Base-by-base conservation (phyloP, 768 basidiomycete species). In the Hygrophorus russula region DNA sequence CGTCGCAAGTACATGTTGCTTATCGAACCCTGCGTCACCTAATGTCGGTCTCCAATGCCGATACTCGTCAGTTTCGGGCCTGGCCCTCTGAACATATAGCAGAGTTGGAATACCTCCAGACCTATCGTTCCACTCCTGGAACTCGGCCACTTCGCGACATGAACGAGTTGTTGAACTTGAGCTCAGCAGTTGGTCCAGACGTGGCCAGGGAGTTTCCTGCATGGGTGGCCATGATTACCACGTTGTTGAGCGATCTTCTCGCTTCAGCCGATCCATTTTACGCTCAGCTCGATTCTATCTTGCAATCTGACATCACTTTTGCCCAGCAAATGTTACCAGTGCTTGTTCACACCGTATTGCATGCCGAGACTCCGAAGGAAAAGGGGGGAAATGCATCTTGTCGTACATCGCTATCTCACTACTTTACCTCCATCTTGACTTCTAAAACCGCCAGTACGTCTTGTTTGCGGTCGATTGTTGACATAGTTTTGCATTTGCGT, bases 401-500 rank as follows among this genome's bases (percentile, higher is more conserved):
- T 55, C 59, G 57, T 51, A 53, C 39, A 29, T 36, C 54, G 15
- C 51, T 74, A 42, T 88, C 62, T 58, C 67, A 45, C 1, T 85
- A 83, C 54, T 79, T 91, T 61, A 61, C 68, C 0, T 54, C 56
- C 2, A 56, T 88, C 6, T 68, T 92, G 2, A 49, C 56, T 2
- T 61, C 65, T 4, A 54, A 61, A 1, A 39, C 44, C 2, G 58
- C 72, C 1, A 61, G 65, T 41, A 53, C 66, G 2, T 55, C 62
- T 5, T 76, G 73, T 45, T 57, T 80, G 39, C 59, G 68, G 62
- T 69, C 73, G 11, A 70, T 97, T 42, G 76, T 97, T 41, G 78
- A 82, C 39, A 70, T 80, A 34, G 66, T 91, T 20, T 69, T 94
- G 14, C 82, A 96, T 59, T 72, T 97, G 18, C 86, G 93, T 6